Evolutionary conservation across 169 alveolate genomes (phyloP).

Genomic region (Cryptosporidium baileyi): DNA sequence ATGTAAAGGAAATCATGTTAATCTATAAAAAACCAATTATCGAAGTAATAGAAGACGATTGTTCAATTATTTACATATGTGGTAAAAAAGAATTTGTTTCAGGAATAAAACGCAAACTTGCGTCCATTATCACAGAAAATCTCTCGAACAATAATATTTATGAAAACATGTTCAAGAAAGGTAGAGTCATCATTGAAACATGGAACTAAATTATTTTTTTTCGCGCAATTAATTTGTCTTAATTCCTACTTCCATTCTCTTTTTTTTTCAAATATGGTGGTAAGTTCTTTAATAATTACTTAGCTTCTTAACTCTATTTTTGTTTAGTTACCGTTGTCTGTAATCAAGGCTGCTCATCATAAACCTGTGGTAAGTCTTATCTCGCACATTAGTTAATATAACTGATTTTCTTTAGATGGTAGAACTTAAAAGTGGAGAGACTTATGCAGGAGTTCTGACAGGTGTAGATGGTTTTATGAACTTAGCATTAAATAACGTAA

Average conservation of each 20-base stretch:
- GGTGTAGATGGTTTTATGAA: constrained; percentile 85
- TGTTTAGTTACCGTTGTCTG: constrained; percentile 81
- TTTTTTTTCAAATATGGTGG: constrained; percentile 59
- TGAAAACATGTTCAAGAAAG: constrained; percentile 3
- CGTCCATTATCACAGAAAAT: neutral
- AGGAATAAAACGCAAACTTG: neutral
- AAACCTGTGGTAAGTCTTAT: constrained; percentile 83
- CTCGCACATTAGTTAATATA: neutral
- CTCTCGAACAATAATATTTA: neutral
- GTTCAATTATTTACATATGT: constrained; percentile 19
- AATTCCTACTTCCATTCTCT: neutral
- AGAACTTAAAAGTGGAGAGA: constrained; percentile 85
- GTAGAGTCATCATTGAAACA: constrained; percentile 28
- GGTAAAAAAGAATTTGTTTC: constrained; percentile 15
- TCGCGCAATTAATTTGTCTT: constrained; percentile 31
- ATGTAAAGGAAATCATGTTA: constrained; percentile 29
- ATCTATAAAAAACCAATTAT: neutral
- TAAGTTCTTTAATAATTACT: constrained; percentile 2
- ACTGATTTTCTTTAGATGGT: constrained; percentile 75
- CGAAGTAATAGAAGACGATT: neutral
- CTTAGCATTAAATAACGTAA: constrained; percentile 81
- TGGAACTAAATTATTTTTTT: constrained; percentile 25
- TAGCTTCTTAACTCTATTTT: neutral
- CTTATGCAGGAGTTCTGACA: constrained; percentile 82
- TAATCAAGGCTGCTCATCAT: constrained; percentile 81